These are phyloP conservation scores for Aspergillus flavus DNA, from an alignment of 2,329 filamentous ascomycete genomes.

Conservation along the genomic window DNA sequence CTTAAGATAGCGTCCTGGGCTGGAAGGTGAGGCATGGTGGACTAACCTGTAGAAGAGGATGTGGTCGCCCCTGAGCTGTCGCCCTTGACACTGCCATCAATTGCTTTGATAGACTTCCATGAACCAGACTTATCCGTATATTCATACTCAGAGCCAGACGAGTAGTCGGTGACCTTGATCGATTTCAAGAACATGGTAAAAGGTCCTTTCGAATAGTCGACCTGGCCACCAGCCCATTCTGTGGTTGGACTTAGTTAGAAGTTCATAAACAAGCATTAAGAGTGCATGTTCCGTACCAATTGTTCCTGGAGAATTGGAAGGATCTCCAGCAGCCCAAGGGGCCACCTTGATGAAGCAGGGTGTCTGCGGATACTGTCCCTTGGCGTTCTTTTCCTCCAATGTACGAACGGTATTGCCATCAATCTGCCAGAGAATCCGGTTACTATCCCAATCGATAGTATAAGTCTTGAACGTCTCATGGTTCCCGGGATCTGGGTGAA, in stretches of 20 bases:
- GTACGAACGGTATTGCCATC: constrained; percentile 74
- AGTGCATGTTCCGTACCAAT: constrained; percentile 55
- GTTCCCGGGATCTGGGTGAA: constrained; percentile 68
- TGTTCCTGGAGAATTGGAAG: constrained; percentile 75
- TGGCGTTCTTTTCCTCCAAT: constrained; percentile 65
- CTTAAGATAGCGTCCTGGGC: neutral
- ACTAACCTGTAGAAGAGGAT: constrained; percentile 56
- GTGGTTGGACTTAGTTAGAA: constrained; percentile 14
- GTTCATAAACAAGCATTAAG: neutral
- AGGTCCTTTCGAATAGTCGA: constrained; percentile 79
- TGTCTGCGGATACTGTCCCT: constrained; percentile 82
- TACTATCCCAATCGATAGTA: constrained; percentile 84
- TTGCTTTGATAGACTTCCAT: constrained; percentile 79
- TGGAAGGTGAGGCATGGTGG: constrained; percentile 60
- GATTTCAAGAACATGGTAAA: constrained; percentile 83
- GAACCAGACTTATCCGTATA: constrained; percentile 78
- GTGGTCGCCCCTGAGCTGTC: constrained; percentile 49
- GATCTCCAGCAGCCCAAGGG: constrained; percentile 87
- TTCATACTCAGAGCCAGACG: constrained; percentile 80
- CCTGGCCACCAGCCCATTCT: constrained; percentile 83
- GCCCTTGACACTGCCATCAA: constrained; percentile 76
- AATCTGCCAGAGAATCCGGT: constrained; percentile 84
- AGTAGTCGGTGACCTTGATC: constrained; percentile 83
- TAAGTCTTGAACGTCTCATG: constrained; percentile 83
- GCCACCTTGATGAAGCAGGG: constrained; percentile 95